Evolutionary conservation across 75 land plant species (phyloP).

Genomic region (Pinus albicaulis): DNA sequence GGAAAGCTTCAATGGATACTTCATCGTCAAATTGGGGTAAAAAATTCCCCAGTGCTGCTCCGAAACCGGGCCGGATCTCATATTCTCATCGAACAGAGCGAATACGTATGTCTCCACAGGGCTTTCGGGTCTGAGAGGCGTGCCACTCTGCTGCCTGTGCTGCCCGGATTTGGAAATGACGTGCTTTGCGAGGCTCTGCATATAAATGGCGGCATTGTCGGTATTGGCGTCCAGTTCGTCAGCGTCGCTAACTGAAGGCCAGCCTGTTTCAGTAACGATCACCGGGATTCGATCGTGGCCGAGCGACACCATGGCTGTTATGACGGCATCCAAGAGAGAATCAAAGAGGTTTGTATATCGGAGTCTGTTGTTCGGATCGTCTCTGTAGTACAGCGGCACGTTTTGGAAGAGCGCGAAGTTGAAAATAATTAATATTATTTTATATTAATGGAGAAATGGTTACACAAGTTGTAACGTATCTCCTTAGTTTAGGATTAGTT

Average conservation of each 20-base stretch:
- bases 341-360: slow-evolving; percentile 52
- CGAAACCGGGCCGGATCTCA: not conserved
- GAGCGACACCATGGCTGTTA: slow-evolving; percentile 34
- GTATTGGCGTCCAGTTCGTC: slow-evolving; percentile 13
- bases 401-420: slow-evolving; percentile 43
- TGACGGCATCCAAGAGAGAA: slow-evolving; percentile 51
- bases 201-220: slow-evolving; percentile 36
- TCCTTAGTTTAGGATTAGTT: no score
- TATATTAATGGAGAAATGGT: no score
- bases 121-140: slow-evolving; percentile 45
- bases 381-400: slow-evolving; percentile 18
- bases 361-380: slow-evolving; percentile 34
- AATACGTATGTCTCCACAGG: slow-evolving; percentile 30
- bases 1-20: slow-evolving; percentile 44
- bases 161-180: slow-evolving; percentile 1
- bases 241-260: slow-evolving; percentile 40
- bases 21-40: slow-evolving; percentile 42
- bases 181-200: slow-evolving; percentile 28
- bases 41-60: slow-evolving; percentile 39
- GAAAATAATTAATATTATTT: no score
- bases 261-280: slow-evolving; percentile 58
- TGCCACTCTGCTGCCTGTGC: slow-evolving; percentile 29
- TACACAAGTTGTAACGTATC: no score
- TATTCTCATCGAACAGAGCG: slow-evolving; percentile 34
- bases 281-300: slow-evolving; percentile 37